These are phyloP conservation scores for Lepiota venenata DNA, from an alignment of 768 basidiomycete species.

Conservation along the genomic window DNA sequence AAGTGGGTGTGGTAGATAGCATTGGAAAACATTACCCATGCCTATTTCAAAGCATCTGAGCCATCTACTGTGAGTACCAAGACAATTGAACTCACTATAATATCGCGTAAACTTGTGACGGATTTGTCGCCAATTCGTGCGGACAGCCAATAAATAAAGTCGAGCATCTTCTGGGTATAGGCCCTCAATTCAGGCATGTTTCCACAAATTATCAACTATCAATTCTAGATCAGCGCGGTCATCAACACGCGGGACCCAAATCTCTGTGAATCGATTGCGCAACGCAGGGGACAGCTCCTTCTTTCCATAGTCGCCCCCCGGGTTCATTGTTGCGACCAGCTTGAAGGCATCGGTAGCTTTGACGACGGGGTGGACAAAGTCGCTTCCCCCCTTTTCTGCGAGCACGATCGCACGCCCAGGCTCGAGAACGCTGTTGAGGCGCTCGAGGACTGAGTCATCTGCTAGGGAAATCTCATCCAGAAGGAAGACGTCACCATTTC, in stretches of 20 bases:
- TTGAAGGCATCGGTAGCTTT: constrained; percentile 71
- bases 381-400: constrained; percentile 86
- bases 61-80: background rate
- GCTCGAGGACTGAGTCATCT: constrained; percentile 96
- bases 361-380: constrained; percentile 63
- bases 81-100: constrained; percentile 55
- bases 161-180: constrained; percentile 63
- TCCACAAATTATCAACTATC: constrained; percentile 76
- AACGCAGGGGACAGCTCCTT: constrained; percentile 97
- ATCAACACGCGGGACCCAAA: constrained; percentile 92
- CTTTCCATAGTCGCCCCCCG: constrained; percentile 98
- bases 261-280: constrained; percentile 97
- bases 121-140: constrained; percentile 55
- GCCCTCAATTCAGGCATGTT: constrained; percentile 42
- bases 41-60: constrained; percentile 39
- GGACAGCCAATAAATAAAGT: constrained; percentile 82
- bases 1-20: constrained; percentile 35
- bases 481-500: constrained; percentile 76
- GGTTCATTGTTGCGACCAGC: constrained; percentile 98
- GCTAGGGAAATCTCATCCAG: constrained; percentile 97
- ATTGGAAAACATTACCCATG: constrained; percentile 92
- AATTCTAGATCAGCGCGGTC: constrained; percentile 68
- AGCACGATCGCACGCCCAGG: constrained; percentile 84
- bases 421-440: constrained; percentile 96
- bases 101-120: constrained; percentile 79